phyloP scores from a whole-genome alignment of 495 filamentous ascomycete species.

The Penicillium bialowiezense region DNA sequence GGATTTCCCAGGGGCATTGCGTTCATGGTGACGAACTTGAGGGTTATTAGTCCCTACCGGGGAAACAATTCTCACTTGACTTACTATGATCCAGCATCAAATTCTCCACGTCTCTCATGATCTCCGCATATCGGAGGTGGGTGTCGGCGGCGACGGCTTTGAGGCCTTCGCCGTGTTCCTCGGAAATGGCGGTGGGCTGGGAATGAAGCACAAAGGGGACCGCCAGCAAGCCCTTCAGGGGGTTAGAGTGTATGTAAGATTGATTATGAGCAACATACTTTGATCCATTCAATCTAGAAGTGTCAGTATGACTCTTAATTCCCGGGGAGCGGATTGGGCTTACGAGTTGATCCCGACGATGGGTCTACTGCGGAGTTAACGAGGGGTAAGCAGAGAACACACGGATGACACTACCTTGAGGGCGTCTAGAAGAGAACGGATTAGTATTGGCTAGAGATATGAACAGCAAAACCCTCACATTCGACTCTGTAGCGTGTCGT shows the following conservation, averaged over 20 bases:
- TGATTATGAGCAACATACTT: constrained; percentile 36
- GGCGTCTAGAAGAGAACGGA: constrained; percentile 61
- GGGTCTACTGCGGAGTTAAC: constrained; percentile 53
- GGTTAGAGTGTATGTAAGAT: constrained; percentile 39
- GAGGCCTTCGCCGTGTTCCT: constrained; percentile 43
- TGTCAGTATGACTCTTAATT: constrained; percentile 2
- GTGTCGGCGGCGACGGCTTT: constrained; percentile 56
- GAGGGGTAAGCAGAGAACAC: constrained; percentile 1
- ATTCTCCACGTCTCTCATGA: constrained; percentile 88
- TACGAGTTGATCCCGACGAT: constrained; percentile 85
- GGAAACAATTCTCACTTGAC: constrained; percentile 10
- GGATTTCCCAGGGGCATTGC: constrained; percentile 62
- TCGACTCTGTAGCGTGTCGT: constrained; percentile 90
- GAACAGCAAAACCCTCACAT: constrained; percentile 49
- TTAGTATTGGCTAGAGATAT: not conserved
- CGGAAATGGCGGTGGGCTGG: constrained; percentile 81
- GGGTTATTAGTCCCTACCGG: not conserved
- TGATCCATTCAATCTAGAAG: constrained; percentile 66
- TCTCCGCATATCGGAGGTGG: constrained; percentile 87
- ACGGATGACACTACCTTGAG: constrained; percentile 55
- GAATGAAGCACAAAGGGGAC: constrained; percentile 97
- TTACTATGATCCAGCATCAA: constrained; percentile 91
- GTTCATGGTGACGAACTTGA: constrained; percentile 65
- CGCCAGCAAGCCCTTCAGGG: constrained; percentile 78
- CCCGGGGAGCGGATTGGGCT: not conserved